Percentiles rank a stretch among this genome's conserved stretches.
These are phyloP conservation scores for Exidia glandulosa DNA, from an alignment of 768 basidiomycete genomes.

Conservation along the genomic window DNA sequence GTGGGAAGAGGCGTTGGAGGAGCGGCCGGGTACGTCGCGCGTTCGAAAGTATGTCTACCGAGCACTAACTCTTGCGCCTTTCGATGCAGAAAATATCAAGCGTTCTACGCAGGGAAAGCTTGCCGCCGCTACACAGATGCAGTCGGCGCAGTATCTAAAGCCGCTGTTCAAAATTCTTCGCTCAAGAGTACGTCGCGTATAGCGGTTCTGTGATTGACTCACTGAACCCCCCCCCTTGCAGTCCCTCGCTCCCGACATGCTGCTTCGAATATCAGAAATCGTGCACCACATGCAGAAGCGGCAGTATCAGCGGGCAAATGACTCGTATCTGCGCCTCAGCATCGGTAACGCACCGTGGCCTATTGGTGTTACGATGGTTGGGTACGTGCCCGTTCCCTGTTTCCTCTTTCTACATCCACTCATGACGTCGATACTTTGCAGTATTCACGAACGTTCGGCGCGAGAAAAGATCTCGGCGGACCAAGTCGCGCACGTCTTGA, in stretches of 20 bases:
- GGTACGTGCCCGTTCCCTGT: slow-evolving; percentile 39
- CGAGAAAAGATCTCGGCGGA: slow-evolving; percentile 97
- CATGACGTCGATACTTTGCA: slow-evolving; percentile 15
- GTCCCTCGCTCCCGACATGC: slow-evolving; percentile 76
- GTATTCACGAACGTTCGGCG: slow-evolving; percentile 96
- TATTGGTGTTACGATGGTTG: slow-evolving; percentile 99
- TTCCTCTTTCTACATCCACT: neutral
- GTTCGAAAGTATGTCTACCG: too few species aligned
- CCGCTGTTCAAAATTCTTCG: slow-evolving; percentile 88
- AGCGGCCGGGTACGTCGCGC: slow-evolving; percentile 62
- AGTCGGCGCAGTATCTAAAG: slow-evolving; percentile 93
- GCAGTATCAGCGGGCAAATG: slow-evolving; percentile 91
- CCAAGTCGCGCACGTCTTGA: slow-evolving; percentile 94
- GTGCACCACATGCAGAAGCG: slow-evolving; percentile 94
- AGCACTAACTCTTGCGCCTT: neutral
- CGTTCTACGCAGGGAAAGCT: slow-evolving; percentile 84
- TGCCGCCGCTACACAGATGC: slow-evolving; percentile 90
- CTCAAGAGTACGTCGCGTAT: slow-evolving; percentile 54
- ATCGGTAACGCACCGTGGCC: slow-evolving; percentile 99
- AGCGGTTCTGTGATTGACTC: neutral
- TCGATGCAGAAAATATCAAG: slow-evolving; percentile 60
- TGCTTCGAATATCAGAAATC: slow-evolving; percentile 82
- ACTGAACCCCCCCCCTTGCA: slow-evolving; percentile 8
- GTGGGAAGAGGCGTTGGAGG: slow-evolving; percentile 93
- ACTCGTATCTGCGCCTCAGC: slow-evolving; percentile 90